These are phyloP conservation scores for Apium graveolens DNA, from an alignment of 129 eudicot species.

Conservation along the genomic window DNA sequence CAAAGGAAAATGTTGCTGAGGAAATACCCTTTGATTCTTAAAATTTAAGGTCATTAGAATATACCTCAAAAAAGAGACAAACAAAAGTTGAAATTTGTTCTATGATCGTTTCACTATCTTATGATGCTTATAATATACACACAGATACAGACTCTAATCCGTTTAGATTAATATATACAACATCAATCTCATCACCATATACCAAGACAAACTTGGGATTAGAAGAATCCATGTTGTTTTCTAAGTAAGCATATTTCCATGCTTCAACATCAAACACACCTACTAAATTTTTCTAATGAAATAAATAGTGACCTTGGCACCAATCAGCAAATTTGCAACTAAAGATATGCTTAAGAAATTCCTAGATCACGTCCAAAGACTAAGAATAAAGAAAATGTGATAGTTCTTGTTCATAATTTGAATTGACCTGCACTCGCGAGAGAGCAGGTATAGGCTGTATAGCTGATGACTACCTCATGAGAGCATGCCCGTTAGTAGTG, in stretches of 20 bases:
- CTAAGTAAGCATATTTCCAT: not conserved
- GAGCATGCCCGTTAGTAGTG: not conserved
- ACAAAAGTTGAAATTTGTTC: not conserved
- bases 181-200: not conserved
- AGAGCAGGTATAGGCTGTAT: not conserved
- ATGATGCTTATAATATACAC: not conserved
- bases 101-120: not conserved
- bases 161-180: not conserved
- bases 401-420: not conserved
- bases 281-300: not conserved
- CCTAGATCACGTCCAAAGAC: not conserved
- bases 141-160: not conserved
- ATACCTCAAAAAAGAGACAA: not conserved
- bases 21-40: not conserved
- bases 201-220: not conserved
- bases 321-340: not conserved
- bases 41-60: not conserved
- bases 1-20: not conserved
- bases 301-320: not conserved
- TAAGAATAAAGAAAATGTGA: not conserved
- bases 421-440: not conserved
- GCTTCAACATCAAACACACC: not conserved
- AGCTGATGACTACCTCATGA: not conserved
- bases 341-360: not conserved
- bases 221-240: not conserved